phyloP scores from a whole-genome alignment of 768 basidiomycete species.

The Auricularia sp. region DNA sequence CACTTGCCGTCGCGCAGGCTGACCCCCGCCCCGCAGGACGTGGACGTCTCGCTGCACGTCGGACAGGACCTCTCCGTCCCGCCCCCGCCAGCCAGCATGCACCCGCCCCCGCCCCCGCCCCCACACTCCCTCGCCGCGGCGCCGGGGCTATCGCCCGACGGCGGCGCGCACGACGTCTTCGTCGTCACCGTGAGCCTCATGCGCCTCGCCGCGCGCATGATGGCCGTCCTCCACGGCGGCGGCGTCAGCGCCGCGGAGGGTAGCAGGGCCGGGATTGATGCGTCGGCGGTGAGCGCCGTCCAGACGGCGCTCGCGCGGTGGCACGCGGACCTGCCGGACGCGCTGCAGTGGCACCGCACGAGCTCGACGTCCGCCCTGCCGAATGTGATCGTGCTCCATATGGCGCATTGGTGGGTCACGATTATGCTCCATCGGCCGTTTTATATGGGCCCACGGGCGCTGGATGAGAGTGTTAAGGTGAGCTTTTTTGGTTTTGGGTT shows the following conservation, averaged over 20 bases:
- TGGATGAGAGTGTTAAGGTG: not conserved
- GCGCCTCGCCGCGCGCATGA: not conserved
- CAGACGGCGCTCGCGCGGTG: not conserved
- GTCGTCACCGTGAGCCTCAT: not conserved
- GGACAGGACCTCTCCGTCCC: not conserved
- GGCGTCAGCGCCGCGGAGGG: not conserved
- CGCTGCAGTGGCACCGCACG: conserved; percentile 19
- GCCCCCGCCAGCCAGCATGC: not conserved
- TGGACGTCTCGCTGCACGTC: not conserved
- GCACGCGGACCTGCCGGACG: not conserved
- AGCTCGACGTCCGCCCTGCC: conserved; percentile 43
- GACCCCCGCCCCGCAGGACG: not conserved
- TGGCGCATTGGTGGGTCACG: conserved; percentile 47
- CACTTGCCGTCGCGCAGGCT: too few species aligned
- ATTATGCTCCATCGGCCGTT: conserved; percentile 51
- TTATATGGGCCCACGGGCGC: conserved; percentile 11
- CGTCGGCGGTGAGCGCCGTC: not conserved
- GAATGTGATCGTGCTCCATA: conserved; percentile 46
- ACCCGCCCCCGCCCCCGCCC: not conserved
- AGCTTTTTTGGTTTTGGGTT: not conserved
- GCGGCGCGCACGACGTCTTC: not conserved
- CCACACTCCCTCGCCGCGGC: not conserved
- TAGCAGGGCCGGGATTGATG: not conserved
- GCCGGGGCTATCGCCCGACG: not conserved
- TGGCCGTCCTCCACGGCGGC: not conserved